Conservation (phyloP, 305 asterid genomes). For the Solanum hybrid region DNA sequence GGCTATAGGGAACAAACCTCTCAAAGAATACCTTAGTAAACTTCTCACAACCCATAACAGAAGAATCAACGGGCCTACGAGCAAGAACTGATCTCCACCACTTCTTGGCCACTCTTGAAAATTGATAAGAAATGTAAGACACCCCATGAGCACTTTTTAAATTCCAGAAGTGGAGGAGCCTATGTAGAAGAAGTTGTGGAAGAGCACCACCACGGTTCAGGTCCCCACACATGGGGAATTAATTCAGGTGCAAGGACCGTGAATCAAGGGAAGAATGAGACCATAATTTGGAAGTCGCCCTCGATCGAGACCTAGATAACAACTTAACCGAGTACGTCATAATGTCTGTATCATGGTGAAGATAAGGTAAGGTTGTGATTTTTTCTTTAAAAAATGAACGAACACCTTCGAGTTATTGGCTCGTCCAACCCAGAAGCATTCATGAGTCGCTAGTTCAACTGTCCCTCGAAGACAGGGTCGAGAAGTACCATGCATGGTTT, state of each 20-base stretch:
- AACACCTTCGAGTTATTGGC: background rate
- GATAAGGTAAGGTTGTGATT: background rate
- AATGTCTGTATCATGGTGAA: background rate
- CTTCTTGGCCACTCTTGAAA: background rate
- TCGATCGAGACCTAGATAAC: background rate
- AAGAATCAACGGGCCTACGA: background rate
- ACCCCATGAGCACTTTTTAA: background rate
- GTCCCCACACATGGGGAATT: background rate
- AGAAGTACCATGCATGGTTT: background rate
- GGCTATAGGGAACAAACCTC: background rate
- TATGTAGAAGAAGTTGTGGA: background rate
- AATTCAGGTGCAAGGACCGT: background rate
- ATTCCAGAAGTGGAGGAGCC: background rate
- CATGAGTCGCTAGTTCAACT: background rate
- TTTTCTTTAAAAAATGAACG: background rate
- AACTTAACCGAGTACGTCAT: background rate
- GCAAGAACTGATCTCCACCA: background rate
- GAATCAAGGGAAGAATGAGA: background rate
- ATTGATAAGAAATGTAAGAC: background rate
- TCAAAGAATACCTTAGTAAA: background rate
- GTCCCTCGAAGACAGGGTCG: background rate
- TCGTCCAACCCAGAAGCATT: background rate
- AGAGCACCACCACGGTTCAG: background rate
- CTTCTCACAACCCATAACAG: background rate
- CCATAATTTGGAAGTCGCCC: background rate